Percentiles rank a stretch among this genome's conserved stretches.
phyloP scores from a whole-genome alignment of 345 rosid species.

The Tarenaya hassleriana region DNA sequence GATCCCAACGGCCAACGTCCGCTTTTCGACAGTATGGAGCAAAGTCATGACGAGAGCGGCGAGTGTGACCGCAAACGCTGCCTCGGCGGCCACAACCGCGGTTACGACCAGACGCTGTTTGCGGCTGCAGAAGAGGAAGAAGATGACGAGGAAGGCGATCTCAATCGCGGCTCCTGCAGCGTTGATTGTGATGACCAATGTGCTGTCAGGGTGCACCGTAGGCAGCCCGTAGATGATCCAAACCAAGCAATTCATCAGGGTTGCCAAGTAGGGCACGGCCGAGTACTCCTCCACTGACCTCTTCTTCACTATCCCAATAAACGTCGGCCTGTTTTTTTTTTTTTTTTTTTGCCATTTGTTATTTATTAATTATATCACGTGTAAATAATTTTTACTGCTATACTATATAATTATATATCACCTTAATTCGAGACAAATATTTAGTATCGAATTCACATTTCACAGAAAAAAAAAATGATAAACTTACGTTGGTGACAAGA shows the following conservation, averaged over 20 bases:
- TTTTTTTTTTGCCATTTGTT: too few relatives aligned
- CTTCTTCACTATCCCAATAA: conserved; percentile 55
- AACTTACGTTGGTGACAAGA: conserved; percentile 83
- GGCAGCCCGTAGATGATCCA: conserved; percentile 91
- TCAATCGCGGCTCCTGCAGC: conserved; percentile 58
- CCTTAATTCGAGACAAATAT: not conserved
- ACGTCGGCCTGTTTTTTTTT: conserved; percentile 74
- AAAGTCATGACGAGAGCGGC: conserved; percentile 36
- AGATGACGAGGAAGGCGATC: conserved; percentile 42
- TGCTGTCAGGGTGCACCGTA: conserved; percentile 58
- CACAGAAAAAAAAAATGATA: not conserved
- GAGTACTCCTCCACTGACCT: conserved; percentile 75
- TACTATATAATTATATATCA: too few relatives aligned
- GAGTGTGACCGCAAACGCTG: conserved; percentile 30
- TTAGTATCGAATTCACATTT: not conserved
- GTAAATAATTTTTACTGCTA: too few relatives aligned
- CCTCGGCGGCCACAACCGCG: conserved; percentile 28
- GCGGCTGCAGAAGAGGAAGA: conserved; percentile 35
- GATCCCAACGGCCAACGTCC: conserved; percentile 55
- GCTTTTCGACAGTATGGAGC: conserved; percentile 35
- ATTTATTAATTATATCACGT: too few relatives aligned
- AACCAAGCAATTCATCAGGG: conserved; percentile 65
- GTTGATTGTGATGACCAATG: conserved; percentile 65
- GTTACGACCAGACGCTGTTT: conserved; percentile 36
- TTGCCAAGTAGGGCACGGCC: conserved; percentile 64